Evolutionary conservation across 2,329 filamentous ascomycete genomes (phyloP).

Genomic region (Arthrinium phaeospermum): DNA sequence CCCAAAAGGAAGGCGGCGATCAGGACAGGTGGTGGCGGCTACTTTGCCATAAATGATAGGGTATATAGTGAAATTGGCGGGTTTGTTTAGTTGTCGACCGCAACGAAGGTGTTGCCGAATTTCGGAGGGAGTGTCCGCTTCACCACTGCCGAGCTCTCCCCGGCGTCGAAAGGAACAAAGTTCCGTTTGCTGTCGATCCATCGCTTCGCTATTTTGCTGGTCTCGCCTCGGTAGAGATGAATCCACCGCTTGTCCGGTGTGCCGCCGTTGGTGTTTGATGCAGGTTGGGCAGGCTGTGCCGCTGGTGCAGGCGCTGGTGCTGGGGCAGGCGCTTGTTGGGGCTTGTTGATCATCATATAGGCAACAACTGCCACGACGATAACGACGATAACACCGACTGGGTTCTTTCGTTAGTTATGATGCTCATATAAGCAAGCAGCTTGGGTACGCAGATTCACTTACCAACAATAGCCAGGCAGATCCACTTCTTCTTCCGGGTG

Average conservation of each 20-base stretch:
- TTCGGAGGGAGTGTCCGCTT: slow-evolving; percentile 1
- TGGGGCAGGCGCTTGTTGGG: neutral
- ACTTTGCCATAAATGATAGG: neutral
- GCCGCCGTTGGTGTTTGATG: slow-evolving; percentile 14
- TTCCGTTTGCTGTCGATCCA: slow-evolving; percentile 19
- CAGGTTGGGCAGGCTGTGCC: neutral
- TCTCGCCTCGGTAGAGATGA: slow-evolving; percentile 23
- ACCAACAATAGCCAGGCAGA: slow-evolving; percentile 79
- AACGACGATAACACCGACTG: slow-evolving; percentile 59
- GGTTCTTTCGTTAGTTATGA: slow-evolving; percentile 32
- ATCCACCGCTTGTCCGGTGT: slow-evolving; percentile 22
- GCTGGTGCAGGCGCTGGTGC: neutral
- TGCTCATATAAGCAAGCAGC: neutral
- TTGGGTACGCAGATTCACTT: slow-evolving; percentile 37
- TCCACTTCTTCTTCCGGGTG: slow-evolving; percentile 95
- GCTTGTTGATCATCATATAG: slow-evolving; percentile 31
- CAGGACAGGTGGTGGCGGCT: neutral
- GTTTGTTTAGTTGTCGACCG: neutral
- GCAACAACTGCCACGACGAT: slow-evolving; percentile 54
- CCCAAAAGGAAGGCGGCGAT: neutral
- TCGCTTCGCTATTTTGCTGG: slow-evolving; percentile 10
- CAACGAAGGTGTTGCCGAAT: slow-evolving; percentile 22
- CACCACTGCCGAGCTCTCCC: neutral
- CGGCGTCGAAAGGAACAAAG: neutral
- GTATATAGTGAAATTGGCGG: neutral